Evolutionary conservation across 1,284 basidiomycete species (phyloP).

Genomic region (Coniferiporia weirii): DNA sequence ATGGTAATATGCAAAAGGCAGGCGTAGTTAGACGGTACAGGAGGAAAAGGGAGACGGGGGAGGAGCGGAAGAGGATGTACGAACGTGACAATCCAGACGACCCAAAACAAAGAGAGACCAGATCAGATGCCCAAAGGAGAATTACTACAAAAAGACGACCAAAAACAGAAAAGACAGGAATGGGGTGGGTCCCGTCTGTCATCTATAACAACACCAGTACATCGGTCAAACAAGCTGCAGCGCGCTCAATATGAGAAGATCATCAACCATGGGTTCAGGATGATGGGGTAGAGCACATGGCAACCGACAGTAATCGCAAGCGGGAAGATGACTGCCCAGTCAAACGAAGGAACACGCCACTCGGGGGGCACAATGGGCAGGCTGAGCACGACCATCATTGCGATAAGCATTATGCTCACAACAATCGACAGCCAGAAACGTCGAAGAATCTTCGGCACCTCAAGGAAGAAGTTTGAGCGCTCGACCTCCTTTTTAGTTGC

Average conservation of each 20-base stretch:
- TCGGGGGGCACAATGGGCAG: constrained; percentile 46
- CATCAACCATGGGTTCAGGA: constrained; percentile 74
- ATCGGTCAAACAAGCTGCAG: neutral
- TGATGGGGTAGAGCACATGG: constrained; percentile 71
- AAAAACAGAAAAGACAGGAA: neutral
- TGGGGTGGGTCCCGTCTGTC: neutral
- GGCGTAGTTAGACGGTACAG: too few species aligned
- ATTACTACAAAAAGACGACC: neutral
- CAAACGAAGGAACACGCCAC: constrained; percentile 55
- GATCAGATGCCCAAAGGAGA: neutral
- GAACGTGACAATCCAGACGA: neutral
- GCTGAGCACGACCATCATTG: constrained; percentile 51
- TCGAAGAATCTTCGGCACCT: constrained; percentile 76
- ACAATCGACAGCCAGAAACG: constrained; percentile 65
- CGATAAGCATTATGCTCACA: constrained; percentile 44
- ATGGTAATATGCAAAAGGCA: too few species aligned
- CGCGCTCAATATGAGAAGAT: constrained; percentile 52
- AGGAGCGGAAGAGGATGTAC: neutral
- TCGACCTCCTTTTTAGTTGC: constrained; percentile 79
- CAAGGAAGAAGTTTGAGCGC: constrained; percentile 82
- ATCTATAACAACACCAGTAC: neutral
- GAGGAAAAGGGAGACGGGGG: too few species aligned
- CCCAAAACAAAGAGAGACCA: neutral
- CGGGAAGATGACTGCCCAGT: constrained; percentile 69
- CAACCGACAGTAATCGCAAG: constrained; percentile 57